Evolutionary conservation across 192 early-diverging fungal genomes (phyloP).

Genomic region (Coemansia asiatica): DNA sequence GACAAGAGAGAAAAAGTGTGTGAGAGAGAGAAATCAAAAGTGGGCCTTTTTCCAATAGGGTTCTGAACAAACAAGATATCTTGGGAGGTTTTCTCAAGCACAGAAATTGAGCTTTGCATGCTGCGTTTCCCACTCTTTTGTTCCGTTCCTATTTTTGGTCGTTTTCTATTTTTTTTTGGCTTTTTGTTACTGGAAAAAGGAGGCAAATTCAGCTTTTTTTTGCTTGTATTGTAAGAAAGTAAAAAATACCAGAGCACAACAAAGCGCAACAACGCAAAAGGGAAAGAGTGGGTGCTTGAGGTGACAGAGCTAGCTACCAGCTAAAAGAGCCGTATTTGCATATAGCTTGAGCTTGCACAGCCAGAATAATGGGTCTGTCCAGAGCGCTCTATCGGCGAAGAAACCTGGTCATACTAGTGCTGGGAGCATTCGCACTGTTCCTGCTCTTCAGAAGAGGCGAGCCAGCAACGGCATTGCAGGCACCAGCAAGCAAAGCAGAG

Average conservation of each 20-base stretch:
- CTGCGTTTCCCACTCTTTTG: background rate
- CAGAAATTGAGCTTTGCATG: background rate
- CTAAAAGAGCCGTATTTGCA: background rate
- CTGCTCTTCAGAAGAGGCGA: slow-evolving; percentile 7
- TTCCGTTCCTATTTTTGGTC: background rate
- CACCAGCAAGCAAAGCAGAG: background rate
- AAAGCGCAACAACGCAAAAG: background rate
- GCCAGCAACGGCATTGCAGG: background rate
- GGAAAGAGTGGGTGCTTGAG: no score
- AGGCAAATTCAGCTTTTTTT: background rate
- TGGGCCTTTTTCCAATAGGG: no score
- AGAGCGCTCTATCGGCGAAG: slow-evolving; percentile 14
- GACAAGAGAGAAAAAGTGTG: background rate
- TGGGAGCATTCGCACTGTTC: slow-evolving; percentile 9
- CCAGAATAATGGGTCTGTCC: background rate
- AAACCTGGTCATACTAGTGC: background rate
- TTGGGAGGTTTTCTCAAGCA: no score
- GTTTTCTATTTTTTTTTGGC: slow-evolving; percentile 1
- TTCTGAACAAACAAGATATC: no score
- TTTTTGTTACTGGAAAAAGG: background rate
- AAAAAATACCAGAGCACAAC: background rate
- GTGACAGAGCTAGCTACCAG: background rate
- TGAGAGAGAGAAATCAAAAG: no score
- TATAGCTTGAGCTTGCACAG: background rate
- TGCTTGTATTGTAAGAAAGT: no score